phyloP scores from a whole-genome alignment of 1,139 yeast species.

The Yamadazyma sp. region DNA sequence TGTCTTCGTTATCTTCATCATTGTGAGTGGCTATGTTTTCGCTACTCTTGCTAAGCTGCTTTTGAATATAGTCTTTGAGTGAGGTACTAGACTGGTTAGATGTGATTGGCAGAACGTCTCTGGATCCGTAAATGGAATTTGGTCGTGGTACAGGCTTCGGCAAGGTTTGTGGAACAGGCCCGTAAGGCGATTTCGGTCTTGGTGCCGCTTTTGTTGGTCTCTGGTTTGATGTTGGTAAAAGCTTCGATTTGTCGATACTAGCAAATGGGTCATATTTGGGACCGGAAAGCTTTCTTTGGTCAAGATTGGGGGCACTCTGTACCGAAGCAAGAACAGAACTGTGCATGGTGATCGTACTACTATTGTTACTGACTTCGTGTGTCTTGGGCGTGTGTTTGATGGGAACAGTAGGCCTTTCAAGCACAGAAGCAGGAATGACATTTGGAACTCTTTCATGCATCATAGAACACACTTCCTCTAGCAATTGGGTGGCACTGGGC shows the following conservation, averaged over 20 bases:
- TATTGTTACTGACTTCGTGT: neutral
- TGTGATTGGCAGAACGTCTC: constrained; percentile 12
- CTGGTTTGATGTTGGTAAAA: constrained; percentile 14
- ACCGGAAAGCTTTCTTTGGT: constrained; percentile 8
- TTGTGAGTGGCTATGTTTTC: constrained; percentile 18
- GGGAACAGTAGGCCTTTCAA: constrained; percentile 13
- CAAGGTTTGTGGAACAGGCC: constrained; percentile 4
- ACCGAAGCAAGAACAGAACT: neutral
- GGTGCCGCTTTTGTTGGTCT: constrained; percentile 7
- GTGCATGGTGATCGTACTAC: neutral
- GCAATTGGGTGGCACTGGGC: constrained; percentile 70
- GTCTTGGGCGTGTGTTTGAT: neutral
- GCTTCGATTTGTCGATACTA: constrained; percentile 35
- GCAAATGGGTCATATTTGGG: constrained; percentile 36
- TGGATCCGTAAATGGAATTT: constrained; percentile 12
- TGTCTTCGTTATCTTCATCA: constrained; percentile 25
- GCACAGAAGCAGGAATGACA: constrained; percentile 32
- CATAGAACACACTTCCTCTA: constrained; percentile 68
- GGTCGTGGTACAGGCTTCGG: constrained; percentile 8
- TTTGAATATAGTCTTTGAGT: constrained; percentile 36
- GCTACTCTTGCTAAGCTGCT: constrained; percentile 29
- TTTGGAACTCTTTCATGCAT: constrained; percentile 57
- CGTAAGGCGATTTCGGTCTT: constrained; percentile 23
- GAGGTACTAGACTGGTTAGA: constrained; percentile 22
- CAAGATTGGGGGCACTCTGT: constrained; percentile 10